Evolutionary conservation across 768 basidiomycete species (phyloP).

Genomic region (Mycena belliarum): DNA sequence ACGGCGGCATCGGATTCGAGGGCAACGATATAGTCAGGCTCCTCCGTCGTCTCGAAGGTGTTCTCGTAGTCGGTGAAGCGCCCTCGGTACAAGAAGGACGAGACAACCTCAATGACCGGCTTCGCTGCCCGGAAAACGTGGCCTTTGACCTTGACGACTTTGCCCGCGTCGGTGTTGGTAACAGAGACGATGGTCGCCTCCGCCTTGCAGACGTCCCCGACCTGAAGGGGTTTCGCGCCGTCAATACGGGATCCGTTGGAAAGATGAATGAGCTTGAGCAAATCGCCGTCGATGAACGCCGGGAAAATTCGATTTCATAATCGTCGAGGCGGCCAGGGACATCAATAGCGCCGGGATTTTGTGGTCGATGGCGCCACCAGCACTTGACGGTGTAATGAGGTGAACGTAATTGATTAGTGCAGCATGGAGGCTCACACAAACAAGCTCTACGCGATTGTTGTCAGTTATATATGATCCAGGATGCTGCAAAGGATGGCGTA

Average conservation of each 20-base stretch:
- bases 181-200: conserved; percentile 89
- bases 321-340: no score
- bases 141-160: conserved; percentile 89
- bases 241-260: conserved; percentile 94
- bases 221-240: conserved; percentile 73
- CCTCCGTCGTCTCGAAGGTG: conserved; percentile 91
- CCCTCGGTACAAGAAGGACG: conserved; percentile 96
- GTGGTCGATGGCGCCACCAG: no score
- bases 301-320: conserved; percentile 99
- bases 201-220: conserved; percentile 87
- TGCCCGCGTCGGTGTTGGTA: conserved; percentile 87
- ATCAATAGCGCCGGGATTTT: no score
- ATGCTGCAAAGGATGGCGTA: no score
- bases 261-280: conserved; percentile 94
- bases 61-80: conserved; percentile 92
- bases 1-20: conserved; percentile 76
- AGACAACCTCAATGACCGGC: conserved; percentile 90
- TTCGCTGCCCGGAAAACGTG: conserved; percentile 73
- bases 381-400: no score
- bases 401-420: no score
- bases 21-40: conserved; percentile 84
- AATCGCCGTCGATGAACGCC: conserved; percentile 84
- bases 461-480: no score
- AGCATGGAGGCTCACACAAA: no score
- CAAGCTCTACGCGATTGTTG: no score